phyloP scores from a whole-genome alignment of 441 rosid genomes.

The Cnidoscolus chayamansa region DNA sequence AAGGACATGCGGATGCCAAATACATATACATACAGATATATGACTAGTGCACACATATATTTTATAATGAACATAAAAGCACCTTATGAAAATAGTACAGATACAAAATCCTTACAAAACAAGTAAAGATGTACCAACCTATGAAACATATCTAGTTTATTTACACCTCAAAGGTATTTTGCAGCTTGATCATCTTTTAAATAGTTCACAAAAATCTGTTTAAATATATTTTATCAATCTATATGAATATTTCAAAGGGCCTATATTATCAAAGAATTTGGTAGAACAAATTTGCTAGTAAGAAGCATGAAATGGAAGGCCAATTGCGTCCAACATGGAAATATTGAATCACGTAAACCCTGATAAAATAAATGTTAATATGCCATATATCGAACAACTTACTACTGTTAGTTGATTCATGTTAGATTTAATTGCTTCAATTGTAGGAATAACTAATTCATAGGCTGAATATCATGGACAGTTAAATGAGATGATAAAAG shows the following conservation, averaged over 20 bases:
- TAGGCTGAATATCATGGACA: background rate
- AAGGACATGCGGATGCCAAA: background rate
- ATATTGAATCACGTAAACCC: background rate
- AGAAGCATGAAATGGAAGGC: background rate
- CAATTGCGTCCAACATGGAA: background rate
- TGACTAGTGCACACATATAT: too few species aligned
- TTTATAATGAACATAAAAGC: too few species aligned
- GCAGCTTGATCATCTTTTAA: background rate
- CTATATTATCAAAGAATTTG: background rate
- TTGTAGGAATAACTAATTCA: background rate
- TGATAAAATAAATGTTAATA: background rate
- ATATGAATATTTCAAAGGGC: background rate
- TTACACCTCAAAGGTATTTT: background rate
- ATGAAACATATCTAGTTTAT: background rate
- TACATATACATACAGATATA: too few species aligned
- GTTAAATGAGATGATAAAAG: background rate
- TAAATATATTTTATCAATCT: background rate
- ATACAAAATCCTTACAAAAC: background rate
- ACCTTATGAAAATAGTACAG: background rate
- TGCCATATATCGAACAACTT: background rate
- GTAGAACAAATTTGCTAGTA: background rate
- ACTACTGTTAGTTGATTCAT: background rate
- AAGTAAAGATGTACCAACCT: background rate
- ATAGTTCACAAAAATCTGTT: background rate
- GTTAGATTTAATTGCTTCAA: background rate